Base-by-base conservation (phyloP, 352 stramenopile genomes). In the Globisporangium nodosum region DNA sequence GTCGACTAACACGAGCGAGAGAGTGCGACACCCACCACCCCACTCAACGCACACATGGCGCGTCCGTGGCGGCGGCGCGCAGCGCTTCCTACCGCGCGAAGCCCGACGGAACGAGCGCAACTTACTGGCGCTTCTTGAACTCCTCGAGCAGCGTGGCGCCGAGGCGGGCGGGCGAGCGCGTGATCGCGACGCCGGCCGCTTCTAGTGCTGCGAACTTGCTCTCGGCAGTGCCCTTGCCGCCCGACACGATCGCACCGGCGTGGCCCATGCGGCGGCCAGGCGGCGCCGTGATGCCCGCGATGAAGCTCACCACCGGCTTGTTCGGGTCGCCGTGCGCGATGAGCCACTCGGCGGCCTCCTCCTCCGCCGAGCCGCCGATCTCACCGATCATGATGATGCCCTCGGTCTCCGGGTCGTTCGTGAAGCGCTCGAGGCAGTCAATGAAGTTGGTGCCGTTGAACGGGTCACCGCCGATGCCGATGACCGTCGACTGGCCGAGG, bases 361-460 rank as follows among this genome's bases (percentile, higher is more conserved):
- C 97, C 76, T 99, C 97, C 18, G 97, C 97, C 46, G 76, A 92
- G 56, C 97, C 97, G 60, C 97, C 97, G 76, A 99, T 99, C 81
- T 99, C 97, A 63, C 97, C 97, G 71, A 99, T 99, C 97, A 99
- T 99, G 64, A 99, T 98, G 79, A 99, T 99, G 51, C 96, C 94
- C 64, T 98, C 92, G 12, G 97, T 99, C 81, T 99, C 83, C 3
- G 97, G 97, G 87, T 99, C 97, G 70, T 99, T 98, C 39, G 95
- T 98, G 79, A 99, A 99, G 50, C 91, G 78, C 81, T 99, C 96
- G 33, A 99, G 87, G 72, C 96, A 99, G 83, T 99, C 97, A 61
- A 99, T 98, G 72, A 99, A 99, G 87, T 99, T 99, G 53, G 97
- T 99, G 63, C 97, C 97, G 78, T 99, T 99, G 84, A 99, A 99